Evolutionary conservation across 2,329 filamentous ascomycete species (phyloP), one percentile per base, ranked within the genome.

Genomic region (Ramularia collo-cygni): DNA sequence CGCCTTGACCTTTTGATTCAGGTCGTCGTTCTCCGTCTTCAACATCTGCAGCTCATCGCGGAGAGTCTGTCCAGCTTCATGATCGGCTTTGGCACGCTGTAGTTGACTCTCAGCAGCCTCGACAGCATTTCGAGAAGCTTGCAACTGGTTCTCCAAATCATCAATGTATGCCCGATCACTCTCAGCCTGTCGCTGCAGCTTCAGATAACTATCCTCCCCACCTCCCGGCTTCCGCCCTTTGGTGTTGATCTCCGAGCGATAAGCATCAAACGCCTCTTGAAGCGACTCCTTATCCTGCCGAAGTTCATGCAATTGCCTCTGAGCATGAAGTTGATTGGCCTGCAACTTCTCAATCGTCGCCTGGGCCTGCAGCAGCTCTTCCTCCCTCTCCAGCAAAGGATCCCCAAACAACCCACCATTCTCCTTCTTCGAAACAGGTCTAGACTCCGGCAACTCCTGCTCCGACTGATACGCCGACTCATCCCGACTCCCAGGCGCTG

Each of bases 31-130:
- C 53, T 73, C 70, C 1, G 67, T 64, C 37, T 61, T 60, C 32
- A 72, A 53, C 17, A 72, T 56, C 47, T 72, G 70, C n/a, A 72
- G 48, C 37, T 72, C 68, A 43, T 73, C 70, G 4, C 66, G 64
- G n/a, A 73, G 51, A 37, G 69, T 67, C 51, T 71, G 67, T 34
- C 65, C 65, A 4, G 63, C 63, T 43, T 70, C 70, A 12, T 59
- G 61, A 12, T 64, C 65, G 10, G 57, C 56, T 43, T 66, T 66
- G 38, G 64, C 58, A 1, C 65, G 59, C 37, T 68, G 65, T 4
- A 71, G 59, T 35, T 70, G 64, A 28, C 64, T 60, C 43, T 70
- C 68, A 42, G 69, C 67, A 16, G 58, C 63, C n/a, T 70, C 66
- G 17, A 69, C 51, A 1, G 64, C 61, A 14, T 65, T 61, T 38